Evolutionary conservation across 2,329 filamentous ascomycete genomes (phyloP), one percentile per base, ranked within the genome.

Genomic region (Clarireedia hainanense): DNA sequence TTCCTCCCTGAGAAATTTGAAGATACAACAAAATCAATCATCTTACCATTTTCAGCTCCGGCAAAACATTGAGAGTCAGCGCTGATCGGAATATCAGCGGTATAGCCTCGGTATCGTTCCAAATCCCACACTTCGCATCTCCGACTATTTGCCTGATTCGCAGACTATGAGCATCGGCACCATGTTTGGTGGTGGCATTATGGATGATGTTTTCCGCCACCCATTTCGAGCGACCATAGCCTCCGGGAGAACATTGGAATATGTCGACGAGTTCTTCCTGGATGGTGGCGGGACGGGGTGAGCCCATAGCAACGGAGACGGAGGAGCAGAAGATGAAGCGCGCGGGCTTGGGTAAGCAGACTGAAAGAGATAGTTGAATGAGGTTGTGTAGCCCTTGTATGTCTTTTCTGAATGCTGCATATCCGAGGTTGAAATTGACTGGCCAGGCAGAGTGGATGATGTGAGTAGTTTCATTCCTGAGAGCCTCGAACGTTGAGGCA

Each of bases 361-460:
- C 65, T 2, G 63, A 60, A 15, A 68, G 65, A 7, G 68, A 70
- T 0, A 78, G 49, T 0, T 61, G 55, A 9, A 77, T 67, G 4
- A 81, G 68, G 47, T 79, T 74, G 2, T 67, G 63, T 1, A 75
- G 69, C 0, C 74, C 75, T 1, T 63, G 65, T 23, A 81, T 71
- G 20, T 59, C 53, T 14, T 66, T 60, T 48, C 78, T 77, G 59
- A 81, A 80, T 51, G 71, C 75, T 1, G 70, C 67, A 0, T 80
- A 69, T 1, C 68, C 68, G 61, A 80, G 72, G 64, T 79, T 80
- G 70, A 81, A 81, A 64, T 81, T 80, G 27, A 81, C 78, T 0
- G 75, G 68, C 78, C 78, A 80, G 0, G 77, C 76, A 57, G 72
- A 71, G 67, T 80, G 77, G 34, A 80, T 75, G 10, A 79, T 71